Evolutionary conservation across 1,139 yeast species (phyloP), one percentile per base, ranked within the genome.

Genomic region (Yamadazyma spencermartinsiae): DNA sequence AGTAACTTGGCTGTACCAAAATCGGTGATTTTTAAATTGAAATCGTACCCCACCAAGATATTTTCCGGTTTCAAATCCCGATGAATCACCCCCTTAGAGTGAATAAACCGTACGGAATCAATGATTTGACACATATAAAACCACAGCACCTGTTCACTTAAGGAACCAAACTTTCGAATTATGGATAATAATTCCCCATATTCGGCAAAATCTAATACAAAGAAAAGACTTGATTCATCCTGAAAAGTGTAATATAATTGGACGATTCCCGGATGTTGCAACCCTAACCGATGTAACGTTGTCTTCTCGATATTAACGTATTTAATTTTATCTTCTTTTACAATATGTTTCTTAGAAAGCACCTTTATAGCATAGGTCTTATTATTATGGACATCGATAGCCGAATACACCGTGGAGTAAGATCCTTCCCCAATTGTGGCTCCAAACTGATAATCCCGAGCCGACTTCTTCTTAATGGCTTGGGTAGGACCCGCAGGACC

Each of bases 41-140:
- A 82, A 42, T 86, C 82, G 44, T 75, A 74, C 51, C 90, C 95
- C 38, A 94, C 79, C 47, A 92, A 66, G 28, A 85, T 82, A 56
- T 92, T 92, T 55, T 92, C 99, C 0, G 99, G 99, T 63, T 92
- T 92, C 49, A 92, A 72, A 61, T 92, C 99, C 46, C 99, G 77
- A 59, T 92, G 99, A 33, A 92, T 80, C 14, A 94, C 86, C 9
- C 98, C 98, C 45, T 70, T 69, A 62, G 65, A 71, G 46, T 92
- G 98, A 74, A 92, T 85, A 59, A 79, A 90, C 46, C 76, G 79
- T 11, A 92, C 81, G 0, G 97, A 94, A 60, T 90, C 98, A 31
- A 94, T 67, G 16, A 92, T 72, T 63, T 94, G 98, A 24, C 74
- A 69, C 65, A 80, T 76, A 51, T 80, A 83, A 55, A 88, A 92